Conservation (phyloP, 1,139 yeast species). For the Diutina neorugosa region DNA sequence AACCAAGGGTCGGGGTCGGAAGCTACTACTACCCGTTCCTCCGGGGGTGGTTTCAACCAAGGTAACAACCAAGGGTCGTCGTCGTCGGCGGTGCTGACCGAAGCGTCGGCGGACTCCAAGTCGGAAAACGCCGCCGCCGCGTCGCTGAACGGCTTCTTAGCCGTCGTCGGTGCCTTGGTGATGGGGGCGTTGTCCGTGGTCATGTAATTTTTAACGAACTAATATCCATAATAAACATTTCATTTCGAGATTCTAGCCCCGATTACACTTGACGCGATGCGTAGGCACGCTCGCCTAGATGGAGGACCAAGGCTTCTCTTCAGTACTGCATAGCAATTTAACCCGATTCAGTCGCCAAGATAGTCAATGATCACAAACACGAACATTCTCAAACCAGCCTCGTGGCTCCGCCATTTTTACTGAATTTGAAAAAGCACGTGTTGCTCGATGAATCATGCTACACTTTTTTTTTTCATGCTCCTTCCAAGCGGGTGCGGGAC, state of each 20-base stretch:
- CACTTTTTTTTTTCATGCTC: not conserved
- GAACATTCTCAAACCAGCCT: not conserved
- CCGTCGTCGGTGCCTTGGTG: not conserved
- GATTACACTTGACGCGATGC: not conserved
- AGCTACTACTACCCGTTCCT: not conserved
- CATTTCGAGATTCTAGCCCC: not conserved
- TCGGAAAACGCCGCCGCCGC: not conserved
- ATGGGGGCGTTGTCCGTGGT: slow-evolving; percentile 1
- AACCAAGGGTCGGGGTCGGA: not conserved
- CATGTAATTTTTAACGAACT: not conserved
- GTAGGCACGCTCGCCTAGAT: not conserved
- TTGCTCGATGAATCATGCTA: not conserved
- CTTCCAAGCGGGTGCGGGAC: not conserved
- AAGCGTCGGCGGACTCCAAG: not conserved
- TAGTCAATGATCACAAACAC: not conserved
- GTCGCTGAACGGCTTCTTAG: not conserved
- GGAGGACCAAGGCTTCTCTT: not conserved
- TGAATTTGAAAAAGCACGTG: no score
- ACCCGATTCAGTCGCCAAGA: not conserved
- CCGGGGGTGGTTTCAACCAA: not conserved
- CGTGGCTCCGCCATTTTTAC: no score
- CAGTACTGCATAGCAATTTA: not conserved
- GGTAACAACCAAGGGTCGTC: not conserved
- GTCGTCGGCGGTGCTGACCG: not conserved
- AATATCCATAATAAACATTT: not conserved